Conservation (phyloP, 2,329 filamentous ascomycete species). For the Alternaria hordeiaustralica region DNA sequence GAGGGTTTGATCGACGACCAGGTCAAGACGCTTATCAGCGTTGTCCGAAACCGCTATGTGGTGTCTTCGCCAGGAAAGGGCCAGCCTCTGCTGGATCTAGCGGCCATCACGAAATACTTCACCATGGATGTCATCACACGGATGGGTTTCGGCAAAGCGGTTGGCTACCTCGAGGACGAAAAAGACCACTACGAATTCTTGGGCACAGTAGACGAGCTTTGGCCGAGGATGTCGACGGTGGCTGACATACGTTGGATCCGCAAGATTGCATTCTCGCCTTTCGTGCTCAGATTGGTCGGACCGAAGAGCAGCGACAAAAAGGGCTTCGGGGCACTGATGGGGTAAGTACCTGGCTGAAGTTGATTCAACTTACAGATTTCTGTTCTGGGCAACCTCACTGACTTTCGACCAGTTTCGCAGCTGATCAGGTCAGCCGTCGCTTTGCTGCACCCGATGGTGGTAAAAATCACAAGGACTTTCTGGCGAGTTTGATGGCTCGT, state of each 20-base stretch:
- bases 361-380: background rate
- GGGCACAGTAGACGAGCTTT: background rate
- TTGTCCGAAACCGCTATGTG: constrained; percentile 1
- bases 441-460: background rate
- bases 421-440: background rate
- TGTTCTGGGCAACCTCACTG: background rate
- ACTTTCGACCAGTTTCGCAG: background rate
- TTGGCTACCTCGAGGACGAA: constrained; percentile 13
- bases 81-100: background rate
- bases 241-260: constrained; percentile 12
- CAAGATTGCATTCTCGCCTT: constrained; percentile 5
- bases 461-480: background rate
- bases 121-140: constrained; percentile 17
- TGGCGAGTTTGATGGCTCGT: constrained; percentile 4
- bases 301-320: constrained; percentile 2
- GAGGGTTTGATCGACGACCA: constrained; percentile 4
- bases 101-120: constrained; percentile 3
- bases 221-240: constrained; percentile 4
- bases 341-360: background rate
- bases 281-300: constrained; percentile 1
- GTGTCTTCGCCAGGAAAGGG: background rate
- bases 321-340: constrained; percentile 3
- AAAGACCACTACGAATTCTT: constrained; percentile 12
- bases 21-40: background rate
- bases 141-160: constrained; percentile 11